Conservation (phyloP, 2,329 filamentous ascomycete species). For the Chaetomium globosum region DNA sequence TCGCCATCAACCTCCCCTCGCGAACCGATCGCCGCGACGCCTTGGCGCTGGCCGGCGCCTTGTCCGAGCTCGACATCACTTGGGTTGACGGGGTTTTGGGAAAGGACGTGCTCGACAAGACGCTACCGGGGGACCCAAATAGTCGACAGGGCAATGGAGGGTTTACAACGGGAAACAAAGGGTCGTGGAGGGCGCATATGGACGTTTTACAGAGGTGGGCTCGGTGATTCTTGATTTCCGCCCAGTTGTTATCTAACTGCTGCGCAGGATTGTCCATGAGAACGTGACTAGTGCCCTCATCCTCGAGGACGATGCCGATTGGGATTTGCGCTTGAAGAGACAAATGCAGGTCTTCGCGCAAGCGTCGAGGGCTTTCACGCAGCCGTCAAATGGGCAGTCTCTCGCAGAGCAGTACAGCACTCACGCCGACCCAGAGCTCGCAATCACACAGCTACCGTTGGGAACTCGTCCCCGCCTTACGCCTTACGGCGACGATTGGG, state of each 20-base stretch:
- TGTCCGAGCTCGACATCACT: constrained; percentile 49
- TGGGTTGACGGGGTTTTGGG: constrained; percentile 52
- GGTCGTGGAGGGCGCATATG: constrained; percentile 50
- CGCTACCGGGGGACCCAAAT: constrained; percentile 40
- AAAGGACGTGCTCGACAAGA: constrained; percentile 44
- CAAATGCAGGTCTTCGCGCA: constrained; percentile 51
- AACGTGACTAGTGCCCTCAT: constrained; percentile 54
- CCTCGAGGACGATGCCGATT: constrained; percentile 61
- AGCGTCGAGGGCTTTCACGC: constrained; percentile 43
- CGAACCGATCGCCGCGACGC: constrained; percentile 56
- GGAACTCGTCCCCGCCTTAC: constrained; percentile 36
- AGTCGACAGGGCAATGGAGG: constrained; percentile 40
- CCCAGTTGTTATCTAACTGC: background rate
- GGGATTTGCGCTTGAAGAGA: constrained; percentile 55
- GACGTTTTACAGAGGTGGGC: constrained; percentile 38
- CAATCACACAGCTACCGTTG: background rate
- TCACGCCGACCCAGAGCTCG: constrained; percentile 16
- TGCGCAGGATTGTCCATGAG: constrained; percentile 47
- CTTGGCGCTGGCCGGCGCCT: constrained; percentile 51
- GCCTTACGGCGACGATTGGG: constrained; percentile 56
- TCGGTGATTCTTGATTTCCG: background rate
- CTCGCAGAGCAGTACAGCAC: background rate
- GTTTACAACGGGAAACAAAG: constrained; percentile 41
- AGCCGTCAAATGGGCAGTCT: constrained; percentile 35
- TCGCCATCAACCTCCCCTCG: constrained; percentile 55